Evolutionary conservation across 345 rosid genomes (phyloP).

Genomic region (Hypericum androsaemum): DNA sequence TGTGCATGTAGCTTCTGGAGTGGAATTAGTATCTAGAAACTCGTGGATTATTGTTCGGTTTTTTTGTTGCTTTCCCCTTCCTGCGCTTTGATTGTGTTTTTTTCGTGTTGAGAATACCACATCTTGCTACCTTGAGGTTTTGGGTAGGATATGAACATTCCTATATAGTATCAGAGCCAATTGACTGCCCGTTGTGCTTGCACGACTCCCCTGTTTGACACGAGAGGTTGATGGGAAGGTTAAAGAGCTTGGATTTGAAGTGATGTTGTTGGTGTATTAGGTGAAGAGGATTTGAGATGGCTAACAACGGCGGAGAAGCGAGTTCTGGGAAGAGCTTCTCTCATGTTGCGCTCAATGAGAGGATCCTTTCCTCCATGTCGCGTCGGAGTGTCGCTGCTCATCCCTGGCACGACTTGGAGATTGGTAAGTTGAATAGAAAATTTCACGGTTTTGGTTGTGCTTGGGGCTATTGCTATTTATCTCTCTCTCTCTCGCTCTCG

Average conservation of each 20-base stretch:
- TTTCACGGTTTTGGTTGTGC: background rate
- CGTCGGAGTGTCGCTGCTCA: constrained; percentile 77
- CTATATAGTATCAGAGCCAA: too few species aligned
- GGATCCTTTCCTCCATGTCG: constrained; percentile 72
- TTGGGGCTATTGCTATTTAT: background rate
- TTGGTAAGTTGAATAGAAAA: constrained; percentile 40
- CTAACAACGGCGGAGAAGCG: constrained; percentile 31
- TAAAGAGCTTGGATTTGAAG: background rate
- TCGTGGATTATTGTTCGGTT: too few species aligned
- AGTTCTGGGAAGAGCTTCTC: constrained; percentile 10
- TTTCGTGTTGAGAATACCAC: too few species aligned
- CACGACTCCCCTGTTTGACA: too few species aligned
- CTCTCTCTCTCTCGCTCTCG: background rate
- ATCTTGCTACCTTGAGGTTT: too few species aligned
- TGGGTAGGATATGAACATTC: too few species aligned
- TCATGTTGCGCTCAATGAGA: constrained; percentile 47
- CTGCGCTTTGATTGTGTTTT: too few species aligned
- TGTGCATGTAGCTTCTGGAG: too few species aligned
- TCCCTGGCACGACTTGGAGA: constrained; percentile 95
- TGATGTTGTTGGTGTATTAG: background rate
- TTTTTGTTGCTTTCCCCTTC: too few species aligned
- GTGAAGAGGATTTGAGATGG: constrained; percentile 27
- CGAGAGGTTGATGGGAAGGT: background rate
- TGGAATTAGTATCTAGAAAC: too few species aligned
- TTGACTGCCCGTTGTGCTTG: too few species aligned